These are phyloP conservation scores for Parietichytrium sp. DNA, from an alignment of 108 stramenopile genomes.

Conservation along the genomic window DNA sequence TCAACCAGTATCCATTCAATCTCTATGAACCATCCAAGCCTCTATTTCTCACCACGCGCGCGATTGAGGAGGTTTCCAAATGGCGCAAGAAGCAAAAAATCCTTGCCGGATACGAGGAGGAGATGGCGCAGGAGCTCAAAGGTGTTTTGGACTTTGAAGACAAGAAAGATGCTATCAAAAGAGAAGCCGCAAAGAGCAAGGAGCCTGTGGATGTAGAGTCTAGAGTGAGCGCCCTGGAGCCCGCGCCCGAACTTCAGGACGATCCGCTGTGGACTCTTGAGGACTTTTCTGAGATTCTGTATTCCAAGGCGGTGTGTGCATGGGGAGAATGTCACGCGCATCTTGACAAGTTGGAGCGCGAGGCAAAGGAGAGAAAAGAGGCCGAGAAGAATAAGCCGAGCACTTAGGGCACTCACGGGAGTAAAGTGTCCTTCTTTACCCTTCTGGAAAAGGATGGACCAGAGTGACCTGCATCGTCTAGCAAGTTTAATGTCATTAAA, in stretches of 20 bases:
- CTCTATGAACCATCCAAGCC: not conserved
- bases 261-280: conserved; percentile 18
- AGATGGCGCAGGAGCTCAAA: not conserved
- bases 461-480: not conserved
- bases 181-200: too few species aligned
- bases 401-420: not conserved
- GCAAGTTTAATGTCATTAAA: not conserved
- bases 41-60: not conserved
- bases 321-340: conserved; percentile 33
- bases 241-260: not conserved
- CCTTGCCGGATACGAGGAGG: conserved; percentile 11
- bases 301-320: not conserved
- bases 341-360: too few species aligned
- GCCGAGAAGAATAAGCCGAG: not conserved
- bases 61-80: not conserved
- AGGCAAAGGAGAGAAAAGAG: not conserved
- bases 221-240: not conserved
- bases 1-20: not conserved
- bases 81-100: conserved; percentile 18
- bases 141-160: not conserved
- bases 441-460: too few species aligned
- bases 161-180: too few species aligned
- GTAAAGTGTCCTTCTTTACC: not conserved
- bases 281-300: not conserved
- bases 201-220: not conserved